phyloP scores from a whole-genome alignment of 2,329 filamentous ascomycete genomes.

The Talaromyces rugulosus region DNA sequence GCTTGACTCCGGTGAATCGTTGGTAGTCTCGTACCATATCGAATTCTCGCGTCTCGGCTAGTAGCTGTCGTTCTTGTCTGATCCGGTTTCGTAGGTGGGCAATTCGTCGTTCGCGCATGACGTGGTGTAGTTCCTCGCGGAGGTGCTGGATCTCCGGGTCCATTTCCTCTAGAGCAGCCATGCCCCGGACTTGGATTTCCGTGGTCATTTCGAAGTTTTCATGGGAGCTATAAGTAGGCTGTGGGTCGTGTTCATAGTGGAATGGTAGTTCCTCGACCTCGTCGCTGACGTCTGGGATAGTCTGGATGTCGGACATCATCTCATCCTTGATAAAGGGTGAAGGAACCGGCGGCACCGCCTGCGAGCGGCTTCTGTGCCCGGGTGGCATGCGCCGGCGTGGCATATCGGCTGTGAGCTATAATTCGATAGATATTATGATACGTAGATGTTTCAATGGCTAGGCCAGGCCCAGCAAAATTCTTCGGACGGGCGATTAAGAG shows the following conservation, averaged over 20 bases:
- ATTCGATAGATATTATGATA: no score
- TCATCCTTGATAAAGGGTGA: neutral
- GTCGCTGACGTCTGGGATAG: neutral
- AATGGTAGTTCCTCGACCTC: neutral
- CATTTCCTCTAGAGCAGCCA: neutral
- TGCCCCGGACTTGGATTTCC: neutral
- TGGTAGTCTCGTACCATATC: neutral
- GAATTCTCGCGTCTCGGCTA: neutral
- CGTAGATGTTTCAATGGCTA: no score
- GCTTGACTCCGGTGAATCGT: neutral
- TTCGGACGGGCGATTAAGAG: no score
- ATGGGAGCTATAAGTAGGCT: neutral
- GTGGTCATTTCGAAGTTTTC: neutral
- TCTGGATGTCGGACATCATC: neutral
- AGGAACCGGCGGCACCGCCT: neutral
- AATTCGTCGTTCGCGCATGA: neutral
- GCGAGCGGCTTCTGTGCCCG: neutral
- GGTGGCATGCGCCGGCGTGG: neutral
- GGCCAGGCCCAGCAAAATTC: no score
- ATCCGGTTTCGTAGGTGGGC: neutral
- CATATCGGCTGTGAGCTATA: neutral
- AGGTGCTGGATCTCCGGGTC: neutral
- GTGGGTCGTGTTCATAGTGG: neutral
- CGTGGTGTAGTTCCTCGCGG: neutral
- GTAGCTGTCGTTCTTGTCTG: neutral